phyloP scores from a whole-genome alignment of 2,329 filamentous ascomycete species.

The Arthrobotrys sinensis region DNA sequence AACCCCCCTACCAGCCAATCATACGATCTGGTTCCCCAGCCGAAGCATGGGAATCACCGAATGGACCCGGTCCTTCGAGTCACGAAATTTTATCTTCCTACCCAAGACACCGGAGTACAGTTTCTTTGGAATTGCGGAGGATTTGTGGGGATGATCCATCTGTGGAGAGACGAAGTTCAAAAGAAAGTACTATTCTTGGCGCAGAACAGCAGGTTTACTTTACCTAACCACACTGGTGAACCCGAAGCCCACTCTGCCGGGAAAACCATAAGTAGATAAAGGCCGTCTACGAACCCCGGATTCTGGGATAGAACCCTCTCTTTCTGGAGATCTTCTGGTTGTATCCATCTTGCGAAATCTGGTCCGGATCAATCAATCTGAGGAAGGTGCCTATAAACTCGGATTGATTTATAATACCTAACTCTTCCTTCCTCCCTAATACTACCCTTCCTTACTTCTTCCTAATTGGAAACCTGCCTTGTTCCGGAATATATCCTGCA shows the following conservation, averaged over 20 bases:
- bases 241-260: conserved; percentile 45
- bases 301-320: conserved; percentile 26
- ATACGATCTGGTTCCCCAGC: conserved; percentile 20
- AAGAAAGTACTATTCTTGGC: conserved; percentile 14
- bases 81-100: conserved; percentile 25
- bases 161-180: conserved; percentile 14
- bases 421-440: conserved; percentile 19
- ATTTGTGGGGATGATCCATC: conserved; percentile 46
- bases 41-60: conserved; percentile 30
- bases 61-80: conserved; percentile 34
- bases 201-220: neutral
- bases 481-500: conserved; percentile 11
- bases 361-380: conserved; percentile 51
- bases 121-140: conserved; percentile 37
- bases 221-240: conserved; percentile 10
- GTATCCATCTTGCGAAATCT: conserved; percentile 47
- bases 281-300: conserved; percentile 54
- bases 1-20: conserved; percentile 41
- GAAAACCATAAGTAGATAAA: conserved; percentile 57
- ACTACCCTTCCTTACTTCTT: conserved; percentile 25
- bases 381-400: conserved; percentile 53
- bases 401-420: conserved; percentile 37
- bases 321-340: conserved; percentile 30
- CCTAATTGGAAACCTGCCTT: conserved; percentile 24
- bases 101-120: conserved; percentile 26